phyloP scores from a whole-genome alignment of 2,329 filamentous ascomycete genomes.

The Berkeleyomyces rouxiae region DNA sequence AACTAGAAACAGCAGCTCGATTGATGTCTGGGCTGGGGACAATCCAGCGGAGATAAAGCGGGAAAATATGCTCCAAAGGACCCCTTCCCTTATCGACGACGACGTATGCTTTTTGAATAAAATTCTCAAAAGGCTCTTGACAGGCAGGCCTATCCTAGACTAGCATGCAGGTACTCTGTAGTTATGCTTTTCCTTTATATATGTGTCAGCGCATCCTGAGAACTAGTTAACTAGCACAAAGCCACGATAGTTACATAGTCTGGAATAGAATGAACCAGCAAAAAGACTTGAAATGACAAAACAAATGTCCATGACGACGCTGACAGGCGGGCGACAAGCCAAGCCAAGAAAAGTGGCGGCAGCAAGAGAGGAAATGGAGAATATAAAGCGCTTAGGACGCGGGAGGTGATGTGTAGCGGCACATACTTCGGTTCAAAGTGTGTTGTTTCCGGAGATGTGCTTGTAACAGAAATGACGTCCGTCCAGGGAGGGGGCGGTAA shows the following conservation, averaged over 20 bases:
- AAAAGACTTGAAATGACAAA: not conserved
- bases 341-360: not conserved
- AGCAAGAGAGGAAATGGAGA: not conserved
- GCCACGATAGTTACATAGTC: not conserved
- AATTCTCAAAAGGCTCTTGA: too few species aligned
- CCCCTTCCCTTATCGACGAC: not conserved
- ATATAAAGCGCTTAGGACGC: not conserved
- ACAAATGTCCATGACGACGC: not conserved
- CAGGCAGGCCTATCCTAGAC: not conserved
- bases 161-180: not conserved
- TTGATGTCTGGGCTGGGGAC: not conserved
- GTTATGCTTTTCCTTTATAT: not conserved
- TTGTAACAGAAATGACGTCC: not conserved
- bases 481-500: too few species aligned
- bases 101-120: too few species aligned
- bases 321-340: too few species aligned
- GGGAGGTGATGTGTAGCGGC: not conserved
- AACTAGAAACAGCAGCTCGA: not conserved
- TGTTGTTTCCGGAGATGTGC: not conserved
- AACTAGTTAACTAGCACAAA: not conserved
- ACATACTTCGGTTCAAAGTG: not conserved
- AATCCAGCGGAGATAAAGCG: too few species aligned
- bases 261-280: not conserved
- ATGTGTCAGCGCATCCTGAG: not conserved
- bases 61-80: not conserved